Evolutionary conservation across 2,329 filamentous ascomycete species (phyloP), one percentile per base, ranked within the genome.

Genomic region (Pestalotiopsis sp.): DNA sequence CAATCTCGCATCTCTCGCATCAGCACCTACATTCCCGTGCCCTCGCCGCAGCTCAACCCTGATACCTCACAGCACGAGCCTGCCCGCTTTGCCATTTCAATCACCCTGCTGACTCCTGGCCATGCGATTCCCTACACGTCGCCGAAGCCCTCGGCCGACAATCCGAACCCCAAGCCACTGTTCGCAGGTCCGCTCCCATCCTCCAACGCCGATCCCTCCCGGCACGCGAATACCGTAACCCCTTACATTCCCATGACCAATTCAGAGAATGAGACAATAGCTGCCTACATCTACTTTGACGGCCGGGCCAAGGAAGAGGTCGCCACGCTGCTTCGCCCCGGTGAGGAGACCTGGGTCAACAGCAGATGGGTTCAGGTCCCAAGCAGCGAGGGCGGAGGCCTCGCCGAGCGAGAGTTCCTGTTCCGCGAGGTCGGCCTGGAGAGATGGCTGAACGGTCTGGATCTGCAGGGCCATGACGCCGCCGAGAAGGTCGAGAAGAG

Each of bases 311-410:
- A 99, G 80, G 96, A 99, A 79, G 96, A 99, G 82, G 97, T 99
- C 3, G 96, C 96, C 66, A 99, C 96, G 13, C 84, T 99, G 68
- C 85, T 99, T 66, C 88, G 96, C 67, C 92, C 95, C 13, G 95
- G 96, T 27, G 96, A 98, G 79, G 96, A 99, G 82, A 99, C 96
- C 2, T 99, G 96, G 96, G 97, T 99, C 27, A 99, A 98, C 78
- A 98, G 94, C 68, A 88, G 96, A 75, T 99, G 96, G 96, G 96
- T 99, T 64, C 95, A 97, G 78, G 90, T 99, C 6, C 94, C 95
- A 2, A 91, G 95, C 36, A 90, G 92, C 27, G 95, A 98, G 81
- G 95, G 95, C 40, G 96, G 96, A 64, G 96, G 96, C 57, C 88
- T 99, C 60, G 96, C 96, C 38, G 96, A 99, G 84, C 90, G 96